Conservation (phyloP, 2,329 filamentous ascomycete genomes). For the Colletotrichum camelliae region DNA sequence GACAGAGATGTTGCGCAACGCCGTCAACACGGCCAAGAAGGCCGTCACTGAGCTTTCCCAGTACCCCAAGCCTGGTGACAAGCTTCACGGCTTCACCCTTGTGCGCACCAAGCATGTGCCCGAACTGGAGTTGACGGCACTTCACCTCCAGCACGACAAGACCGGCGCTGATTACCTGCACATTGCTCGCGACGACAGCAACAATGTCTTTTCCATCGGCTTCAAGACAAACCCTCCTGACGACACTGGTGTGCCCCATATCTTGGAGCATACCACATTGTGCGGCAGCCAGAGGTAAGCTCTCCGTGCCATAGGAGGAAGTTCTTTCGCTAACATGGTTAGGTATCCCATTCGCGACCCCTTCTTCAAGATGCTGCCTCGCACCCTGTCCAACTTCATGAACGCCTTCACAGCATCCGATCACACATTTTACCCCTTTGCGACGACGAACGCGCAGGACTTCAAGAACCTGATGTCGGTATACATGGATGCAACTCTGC, state of each 20-base stretch:
- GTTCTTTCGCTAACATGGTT: not conserved
- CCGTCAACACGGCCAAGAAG: constrained; percentile 53
- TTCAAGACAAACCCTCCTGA: constrained; percentile 99
- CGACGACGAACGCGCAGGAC: constrained; percentile 93
- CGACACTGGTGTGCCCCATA: constrained; percentile 94
- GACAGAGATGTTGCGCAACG: constrained; percentile 57
- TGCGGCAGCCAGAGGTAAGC: constrained; percentile 90
- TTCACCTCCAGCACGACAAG: constrained; percentile 91
- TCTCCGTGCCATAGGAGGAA: not conserved
- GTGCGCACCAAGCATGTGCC: constrained; percentile 89
- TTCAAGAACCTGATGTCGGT: constrained; percentile 97
- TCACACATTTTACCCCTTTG: constrained; percentile 97
- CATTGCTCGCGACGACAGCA: constrained; percentile 91
- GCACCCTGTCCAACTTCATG: constrained; percentile 99
- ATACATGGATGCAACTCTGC: constrained; percentile 92
- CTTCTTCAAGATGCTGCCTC: constrained; percentile 99
- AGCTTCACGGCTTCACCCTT: constrained; percentile 92
- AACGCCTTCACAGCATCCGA: constrained; percentile 97
- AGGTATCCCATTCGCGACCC: constrained; percentile 97
- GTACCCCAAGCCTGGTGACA: constrained; percentile 81
- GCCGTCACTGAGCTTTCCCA: constrained; percentile 78
- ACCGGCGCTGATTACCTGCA: constrained; percentile 96
- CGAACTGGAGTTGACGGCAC: constrained; percentile 88
- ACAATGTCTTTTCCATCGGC: constrained; percentile 99
- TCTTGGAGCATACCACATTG: constrained; percentile 95